Conservation (phyloP, 2,329 filamentous ascomycete species). For the Aspergillus neotritici region DNA sequence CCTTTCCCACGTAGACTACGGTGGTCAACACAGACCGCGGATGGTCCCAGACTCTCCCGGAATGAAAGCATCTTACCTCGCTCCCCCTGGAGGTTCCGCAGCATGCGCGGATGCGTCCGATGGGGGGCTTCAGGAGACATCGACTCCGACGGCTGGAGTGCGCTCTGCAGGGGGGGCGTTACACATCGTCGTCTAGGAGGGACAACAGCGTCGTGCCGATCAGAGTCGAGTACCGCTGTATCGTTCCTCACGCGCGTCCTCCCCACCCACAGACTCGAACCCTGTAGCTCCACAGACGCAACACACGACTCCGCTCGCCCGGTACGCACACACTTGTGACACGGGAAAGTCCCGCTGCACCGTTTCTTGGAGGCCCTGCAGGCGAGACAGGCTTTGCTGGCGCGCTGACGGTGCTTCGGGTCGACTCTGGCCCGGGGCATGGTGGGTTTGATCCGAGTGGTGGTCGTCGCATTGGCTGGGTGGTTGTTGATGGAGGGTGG, state of each 20-base stretch:
- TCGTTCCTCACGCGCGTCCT: background rate
- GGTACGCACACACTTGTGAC: slow-evolving; percentile 43
- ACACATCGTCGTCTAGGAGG: slow-evolving; percentile 15
- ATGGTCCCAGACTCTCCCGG: background rate
- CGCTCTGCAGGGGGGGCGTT: slow-evolving; percentile 3
- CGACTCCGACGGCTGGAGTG: slow-evolving; percentile 1
- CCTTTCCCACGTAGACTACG: slow-evolving; percentile 28
- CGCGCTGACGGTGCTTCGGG: slow-evolving; percentile 46
- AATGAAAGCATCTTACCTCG: slow-evolving; percentile 39
- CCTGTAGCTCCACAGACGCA: slow-evolving; percentile 11
- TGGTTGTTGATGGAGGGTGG: too few species aligned
- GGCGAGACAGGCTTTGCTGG: slow-evolving; percentile 45
- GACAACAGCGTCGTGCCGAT: background rate
- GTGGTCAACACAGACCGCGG: background rate
- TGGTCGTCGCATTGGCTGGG: too few species aligned
- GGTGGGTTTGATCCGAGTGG: background rate
- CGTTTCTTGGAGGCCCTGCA: slow-evolving; percentile 50
- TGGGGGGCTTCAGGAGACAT: slow-evolving; percentile 26
- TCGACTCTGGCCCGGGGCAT: slow-evolving; percentile 52
- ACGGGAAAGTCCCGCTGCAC: slow-evolving; percentile 47
- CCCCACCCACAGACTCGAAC: background rate
- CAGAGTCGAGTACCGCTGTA: background rate
- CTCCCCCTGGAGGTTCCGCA: slow-evolving; percentile 50
- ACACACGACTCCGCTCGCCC: slow-evolving; percentile 38
- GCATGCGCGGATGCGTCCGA: slow-evolving; percentile 38